A percentile compares a stretch with the other conserved stretches of the same genome.
phyloP scores from a whole-genome alignment of 257 asterid genomes.

The Fraxinus quadrangulata region DNA sequence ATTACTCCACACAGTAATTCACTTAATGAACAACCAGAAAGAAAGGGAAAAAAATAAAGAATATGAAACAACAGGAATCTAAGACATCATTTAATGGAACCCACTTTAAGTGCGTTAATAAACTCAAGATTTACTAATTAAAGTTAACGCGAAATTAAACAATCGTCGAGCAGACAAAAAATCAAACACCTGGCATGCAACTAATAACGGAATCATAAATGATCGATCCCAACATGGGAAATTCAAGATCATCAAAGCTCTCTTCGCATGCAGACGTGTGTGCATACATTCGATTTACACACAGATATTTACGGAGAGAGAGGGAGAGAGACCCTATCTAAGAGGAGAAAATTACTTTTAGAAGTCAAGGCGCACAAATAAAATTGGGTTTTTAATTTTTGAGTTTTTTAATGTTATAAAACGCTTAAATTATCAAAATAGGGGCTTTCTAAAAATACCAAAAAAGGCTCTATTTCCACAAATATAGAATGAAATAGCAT shows the following conservation, averaged over 20 bases:
- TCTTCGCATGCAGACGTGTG: not conserved
- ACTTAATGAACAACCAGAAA: too few relatives aligned
- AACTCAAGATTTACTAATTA: slow-evolving; percentile 6
- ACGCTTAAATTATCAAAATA: too few relatives aligned
- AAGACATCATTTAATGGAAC: not conserved
- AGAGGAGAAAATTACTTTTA: not conserved
- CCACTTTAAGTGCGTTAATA: not conserved
- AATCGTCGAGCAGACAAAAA: slow-evolving; percentile 24
- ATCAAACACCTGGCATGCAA: slow-evolving; percentile 44
- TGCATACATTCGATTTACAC: too few relatives aligned
- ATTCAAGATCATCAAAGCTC: not conserved
- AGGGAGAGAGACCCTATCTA: too few relatives aligned
- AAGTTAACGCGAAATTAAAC: slow-evolving; percentile 7
- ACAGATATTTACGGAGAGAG: too few relatives aligned
- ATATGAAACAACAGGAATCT: not conserved
- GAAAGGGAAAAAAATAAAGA: not conserved
- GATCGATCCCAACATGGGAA: not conserved
- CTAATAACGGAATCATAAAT: not conserved
- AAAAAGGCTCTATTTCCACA: not conserved
- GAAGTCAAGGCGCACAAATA: not conserved
- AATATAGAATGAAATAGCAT: not conserved
- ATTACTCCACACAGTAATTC: too few relatives aligned
- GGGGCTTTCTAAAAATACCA: too few relatives aligned
- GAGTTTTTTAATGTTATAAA: too few relatives aligned
- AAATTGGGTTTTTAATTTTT: too few relatives aligned